A percentile compares a stretch with the other conserved stretches of the same genome.
Conservation (phyloP, 2,329 filamentous ascomycete species). For the Sclerotinia borealis region DNA sequence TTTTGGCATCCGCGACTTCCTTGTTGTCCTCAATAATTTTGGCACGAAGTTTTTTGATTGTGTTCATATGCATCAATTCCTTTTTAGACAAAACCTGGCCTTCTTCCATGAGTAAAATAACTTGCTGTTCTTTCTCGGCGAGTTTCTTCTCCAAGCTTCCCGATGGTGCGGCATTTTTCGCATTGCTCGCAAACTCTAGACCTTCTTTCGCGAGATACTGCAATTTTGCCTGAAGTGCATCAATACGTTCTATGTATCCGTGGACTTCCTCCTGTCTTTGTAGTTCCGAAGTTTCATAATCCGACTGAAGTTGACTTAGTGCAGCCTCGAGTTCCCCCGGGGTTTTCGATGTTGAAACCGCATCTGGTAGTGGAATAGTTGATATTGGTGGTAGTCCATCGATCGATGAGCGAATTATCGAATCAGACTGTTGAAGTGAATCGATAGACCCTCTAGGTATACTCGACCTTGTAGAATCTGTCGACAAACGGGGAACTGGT, state of each 20-base stretch:
- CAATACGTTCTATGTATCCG: conserved; percentile 79
- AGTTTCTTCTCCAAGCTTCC: conserved; percentile 71
- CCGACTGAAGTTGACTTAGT: conserved; percentile 34
- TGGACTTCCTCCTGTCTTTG: conserved; percentile 76
- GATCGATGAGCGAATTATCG: conserved; percentile 26
- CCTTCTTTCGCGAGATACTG: conserved; percentile 80
- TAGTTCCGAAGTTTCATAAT: conserved; percentile 28
- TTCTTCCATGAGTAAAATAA: conserved; percentile 85
- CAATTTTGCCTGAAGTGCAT: conserved; percentile 85
- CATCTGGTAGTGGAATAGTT: background rate
- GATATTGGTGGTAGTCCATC: conserved; percentile 25
- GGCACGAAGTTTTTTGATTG: conserved; percentile 73
- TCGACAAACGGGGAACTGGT: conserved; percentile 23
- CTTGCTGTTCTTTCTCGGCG: conserved; percentile 84
- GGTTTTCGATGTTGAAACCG: conserved; percentile 12
- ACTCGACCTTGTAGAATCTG: conserved; percentile 26
- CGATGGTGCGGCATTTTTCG: conserved; percentile 53
- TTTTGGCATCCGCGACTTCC: conserved; percentile 52
- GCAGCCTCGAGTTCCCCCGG: conserved; percentile 36
- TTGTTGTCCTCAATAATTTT: conserved; percentile 63
- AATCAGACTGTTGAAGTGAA: conserved; percentile 18
- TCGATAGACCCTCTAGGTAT: conserved; percentile 25
- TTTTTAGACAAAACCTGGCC: conserved; percentile 80
- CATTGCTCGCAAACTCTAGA: conserved; percentile 66
- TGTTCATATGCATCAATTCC: conserved; percentile 76